Base-by-base conservation (phyloP, 352 stramenopile species). In the Phytophthora constricta region DNA sequence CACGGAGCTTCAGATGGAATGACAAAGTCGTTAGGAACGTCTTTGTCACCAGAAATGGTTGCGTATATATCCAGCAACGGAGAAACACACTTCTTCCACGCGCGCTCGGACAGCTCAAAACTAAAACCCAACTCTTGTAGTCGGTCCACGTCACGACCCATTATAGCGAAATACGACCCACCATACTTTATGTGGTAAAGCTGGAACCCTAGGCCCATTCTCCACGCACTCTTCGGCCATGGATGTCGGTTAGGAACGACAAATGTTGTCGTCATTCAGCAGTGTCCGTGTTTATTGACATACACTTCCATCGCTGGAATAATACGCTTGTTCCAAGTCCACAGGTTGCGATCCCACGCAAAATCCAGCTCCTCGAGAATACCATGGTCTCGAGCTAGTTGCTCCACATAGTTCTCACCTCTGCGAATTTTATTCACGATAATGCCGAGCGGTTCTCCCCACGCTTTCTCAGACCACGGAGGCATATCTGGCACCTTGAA, bases 11-110 rank as follows among this genome's bases (percentile, higher is more conserved):
- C 23, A 0, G 72, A 52, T 3, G 93, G 91, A 0, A 98, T 89
- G 28, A 90, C 79, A 71, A 97, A 98, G 17, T 89, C 83, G 58
- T 96, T 83, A n/a, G 87, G 41, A 47, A 47, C 41, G 2, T 7
- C 4, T 4, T 47, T 47, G n/a, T 47, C 14, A 10, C 41, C 41
- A 23, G 22, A 47, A 22, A 13, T 7, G 4, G 14, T 23, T 17
- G 10, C 41, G 19, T 23, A 47, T 7, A 23, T 47, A 2, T 23
- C 41, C 4, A 47, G 16, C 41, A 47, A 17, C 41, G 41, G 41
- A 20, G 9, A 3, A 23, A 47, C 16, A 9, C n/a, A 20, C 9
- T 23, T 47, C 17, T 23, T 3, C 41, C 41, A 47, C 22, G 41
- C 2, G 19, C 4, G 3, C 17, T 20, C 22, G 17, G 4, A 47